Evolutionary conservation across 371 early-diverging fungal species (phyloP), one percentile per base, ranked within the genome.

Genomic region (Syncephalastrum contaminatum): DNA sequence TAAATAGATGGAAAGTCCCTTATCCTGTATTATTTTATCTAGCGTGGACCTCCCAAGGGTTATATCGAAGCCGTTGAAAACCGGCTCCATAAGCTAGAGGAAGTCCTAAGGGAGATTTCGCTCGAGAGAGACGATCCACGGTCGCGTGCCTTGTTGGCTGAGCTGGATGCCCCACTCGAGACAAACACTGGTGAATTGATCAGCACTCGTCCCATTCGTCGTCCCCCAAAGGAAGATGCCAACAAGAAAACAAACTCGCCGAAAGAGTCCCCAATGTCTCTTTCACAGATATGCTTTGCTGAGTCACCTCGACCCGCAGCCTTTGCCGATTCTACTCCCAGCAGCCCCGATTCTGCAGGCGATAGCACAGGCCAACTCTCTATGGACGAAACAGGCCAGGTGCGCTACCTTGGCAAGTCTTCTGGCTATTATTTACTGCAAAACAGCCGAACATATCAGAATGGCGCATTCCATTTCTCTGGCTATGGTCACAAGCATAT

Each of bases 61-160:
- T 88, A 89, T 57, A 88, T 89, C 30, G 88, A 87, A 56, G 87
- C 83, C 8, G 86, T 89, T 25, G 89, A 89, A 54, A 80, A 77
- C 53, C 69, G 88, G 39, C 63, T 88, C 41, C 82, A 81, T 58
- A 80, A 78, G 47, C 59, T 85, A 49, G 89, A 88, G 51, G 73
- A 69, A 20, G 57, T 86, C 7, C 66, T 88, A 4, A 75, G 74
- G 6, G 82, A 75, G 4, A 58, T 84, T 8, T 77, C 80, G 2
- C 78, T 79, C 54, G 66, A 57, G 2, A 61, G 51, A 3, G 79
- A 75, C n/a, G 84, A 85, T 60, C 79, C 81, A n/a, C 65, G 71
- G 61, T 57, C 81, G 51, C 48, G 82, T 43, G 71, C 77, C 22
- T 60, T 85, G 12, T 58, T 82, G 19, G 79, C 75, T 15, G 85